Evolutionary conservation across 306 rosid species (phyloP).

Genomic region (Coriaria nepalensis): DNA sequence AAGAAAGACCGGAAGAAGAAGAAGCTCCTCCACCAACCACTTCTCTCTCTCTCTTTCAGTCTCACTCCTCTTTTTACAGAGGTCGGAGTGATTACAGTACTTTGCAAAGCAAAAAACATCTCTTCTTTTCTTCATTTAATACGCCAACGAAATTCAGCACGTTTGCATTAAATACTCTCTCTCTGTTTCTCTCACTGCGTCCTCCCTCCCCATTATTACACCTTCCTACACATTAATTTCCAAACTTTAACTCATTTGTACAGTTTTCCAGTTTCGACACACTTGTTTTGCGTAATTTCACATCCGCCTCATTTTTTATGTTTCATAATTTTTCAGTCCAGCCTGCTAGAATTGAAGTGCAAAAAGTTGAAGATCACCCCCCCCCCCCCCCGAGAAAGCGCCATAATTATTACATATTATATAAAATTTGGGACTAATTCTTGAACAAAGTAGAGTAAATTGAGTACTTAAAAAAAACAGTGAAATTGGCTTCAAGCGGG

Average conservation of each 20-base stretch:
- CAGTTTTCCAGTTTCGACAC: constrained; percentile 15
- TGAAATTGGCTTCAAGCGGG: too few relatives aligned
- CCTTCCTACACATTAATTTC: constrained; percentile 8
- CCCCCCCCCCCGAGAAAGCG: too few relatives aligned
- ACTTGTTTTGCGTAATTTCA: too few relatives aligned
- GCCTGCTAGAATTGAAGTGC: too few relatives aligned
- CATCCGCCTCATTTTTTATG: too few relatives aligned
- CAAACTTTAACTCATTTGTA: background rate
- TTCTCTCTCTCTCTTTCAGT: background rate
- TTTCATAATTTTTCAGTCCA: too few relatives aligned
- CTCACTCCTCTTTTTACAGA: background rate
- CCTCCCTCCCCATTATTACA: constrained; percentile 20
- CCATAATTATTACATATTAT: too few relatives aligned
- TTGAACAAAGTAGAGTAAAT: too few relatives aligned
- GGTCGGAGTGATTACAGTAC: constrained; percentile 8
- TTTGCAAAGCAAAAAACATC: background rate
- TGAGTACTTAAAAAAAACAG: too few relatives aligned
- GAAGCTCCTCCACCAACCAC: constrained; percentile 16
- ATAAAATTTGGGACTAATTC: too few relatives aligned
- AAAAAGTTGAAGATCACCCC: too few relatives aligned
- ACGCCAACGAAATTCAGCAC: constrained; percentile 19
- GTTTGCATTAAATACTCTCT: constrained; percentile 33
- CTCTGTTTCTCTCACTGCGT: constrained; percentile 15
- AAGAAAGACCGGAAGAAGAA: background rate
- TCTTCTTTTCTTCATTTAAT: constrained; percentile 24